A percentile compares a stretch with the other conserved stretches of the same genome.
phyloP scores from a whole-genome alignment of 1,284 basidiomycete species.

The Puccinia triticina region DNA sequence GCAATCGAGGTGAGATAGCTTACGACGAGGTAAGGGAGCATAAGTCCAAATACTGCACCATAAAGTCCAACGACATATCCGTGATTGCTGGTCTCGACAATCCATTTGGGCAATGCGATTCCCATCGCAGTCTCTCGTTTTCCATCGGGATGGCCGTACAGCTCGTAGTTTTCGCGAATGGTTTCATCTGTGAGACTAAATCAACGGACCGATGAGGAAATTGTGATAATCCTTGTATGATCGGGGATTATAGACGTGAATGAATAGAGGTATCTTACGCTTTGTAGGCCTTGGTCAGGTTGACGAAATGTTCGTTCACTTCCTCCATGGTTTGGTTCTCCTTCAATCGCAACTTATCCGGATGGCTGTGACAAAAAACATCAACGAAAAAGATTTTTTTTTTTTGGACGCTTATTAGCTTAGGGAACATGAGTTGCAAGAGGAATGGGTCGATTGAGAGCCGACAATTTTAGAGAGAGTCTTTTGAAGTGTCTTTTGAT shows the following conservation, averaged over 20 bases:
- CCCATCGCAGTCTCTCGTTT: constrained; percentile 92
- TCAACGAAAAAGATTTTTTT: too few species aligned
- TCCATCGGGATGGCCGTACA: constrained; percentile 95
- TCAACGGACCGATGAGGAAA: neutral
- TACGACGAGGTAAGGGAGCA: constrained; percentile 81
- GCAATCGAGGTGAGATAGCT: constrained; percentile 57
- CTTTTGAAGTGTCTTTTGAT: constrained; percentile 97
- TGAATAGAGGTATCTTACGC: constrained; percentile 65
- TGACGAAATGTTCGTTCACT: constrained; percentile 86
- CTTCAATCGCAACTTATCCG: constrained; percentile 86
- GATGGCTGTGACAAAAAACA: constrained; percentile 70
- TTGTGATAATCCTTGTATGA: neutral
- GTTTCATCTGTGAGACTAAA: constrained; percentile 84
- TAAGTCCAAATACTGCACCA: constrained; percentile 81
- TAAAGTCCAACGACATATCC: constrained; percentile 87
- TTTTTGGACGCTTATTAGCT: constrained; percentile 15
- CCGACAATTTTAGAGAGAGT: constrained; percentile 83
- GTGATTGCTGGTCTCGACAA: constrained; percentile 88
- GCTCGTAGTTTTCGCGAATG: constrained; percentile 85
- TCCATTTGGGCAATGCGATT: constrained; percentile 92
- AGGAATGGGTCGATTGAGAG: too few species aligned
- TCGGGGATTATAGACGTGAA: neutral
- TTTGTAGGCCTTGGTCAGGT: constrained; percentile 98
- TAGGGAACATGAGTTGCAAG: neutral
- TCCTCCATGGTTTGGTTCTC: constrained; percentile 83